phyloP scores from a whole-genome alignment of 495 filamentous ascomycete genomes.

The Penicillium samsonianum region DNA sequence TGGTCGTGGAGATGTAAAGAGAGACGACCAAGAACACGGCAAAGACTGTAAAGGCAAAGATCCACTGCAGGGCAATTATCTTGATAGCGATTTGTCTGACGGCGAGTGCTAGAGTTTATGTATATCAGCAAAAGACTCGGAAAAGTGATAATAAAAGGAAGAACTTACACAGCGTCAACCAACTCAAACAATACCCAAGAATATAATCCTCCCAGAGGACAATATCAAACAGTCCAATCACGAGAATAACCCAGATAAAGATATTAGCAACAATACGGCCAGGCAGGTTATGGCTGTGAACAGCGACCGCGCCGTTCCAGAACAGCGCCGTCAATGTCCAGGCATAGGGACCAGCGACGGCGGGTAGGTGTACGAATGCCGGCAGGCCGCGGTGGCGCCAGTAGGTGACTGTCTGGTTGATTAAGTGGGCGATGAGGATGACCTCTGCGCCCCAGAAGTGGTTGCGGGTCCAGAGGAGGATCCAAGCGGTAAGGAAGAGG shows the following conservation, averaged over 20 bases:
- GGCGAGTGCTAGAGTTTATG: slow-evolving; percentile 58
- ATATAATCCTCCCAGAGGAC: slow-evolving; percentile 74
- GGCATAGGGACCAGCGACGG: slow-evolving; percentile 74
- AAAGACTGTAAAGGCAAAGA: slow-evolving; percentile 86
- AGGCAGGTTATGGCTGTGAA: slow-evolving; percentile 57
- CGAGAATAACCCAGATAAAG: slow-evolving; percentile 79
- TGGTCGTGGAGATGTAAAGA: slow-evolving; percentile 62
- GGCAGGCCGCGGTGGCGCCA: slow-evolving; percentile 71
- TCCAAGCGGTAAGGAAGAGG: slow-evolving; percentile 72
- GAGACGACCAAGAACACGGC: slow-evolving; percentile 67
- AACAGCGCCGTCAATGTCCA: slow-evolving; percentile 83
- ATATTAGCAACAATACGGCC: slow-evolving; percentile 80
- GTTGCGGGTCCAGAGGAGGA: slow-evolving; percentile 77
- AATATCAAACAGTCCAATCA: slow-evolving; percentile 72
- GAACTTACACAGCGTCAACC: slow-evolving; percentile 64
- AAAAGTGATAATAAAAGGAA: not conserved
- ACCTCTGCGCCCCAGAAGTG: slow-evolving; percentile 73
- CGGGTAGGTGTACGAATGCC: slow-evolving; percentile 70
- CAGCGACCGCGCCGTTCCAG: slow-evolving; percentile 83
- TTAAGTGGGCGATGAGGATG: slow-evolving; percentile 74
- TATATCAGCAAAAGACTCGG: not conserved
- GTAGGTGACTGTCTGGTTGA: slow-evolving; percentile 75
- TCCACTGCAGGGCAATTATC: slow-evolving; percentile 80
- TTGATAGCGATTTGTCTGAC: slow-evolving; percentile 72
- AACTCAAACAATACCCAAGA: slow-evolving; percentile 73